Percentiles rank a stretch among this genome's conserved stretches.
Evolutionary conservation across 2,329 filamentous ascomycete genomes (phyloP).

Genomic region (Paecilomyces niveus): DNA sequence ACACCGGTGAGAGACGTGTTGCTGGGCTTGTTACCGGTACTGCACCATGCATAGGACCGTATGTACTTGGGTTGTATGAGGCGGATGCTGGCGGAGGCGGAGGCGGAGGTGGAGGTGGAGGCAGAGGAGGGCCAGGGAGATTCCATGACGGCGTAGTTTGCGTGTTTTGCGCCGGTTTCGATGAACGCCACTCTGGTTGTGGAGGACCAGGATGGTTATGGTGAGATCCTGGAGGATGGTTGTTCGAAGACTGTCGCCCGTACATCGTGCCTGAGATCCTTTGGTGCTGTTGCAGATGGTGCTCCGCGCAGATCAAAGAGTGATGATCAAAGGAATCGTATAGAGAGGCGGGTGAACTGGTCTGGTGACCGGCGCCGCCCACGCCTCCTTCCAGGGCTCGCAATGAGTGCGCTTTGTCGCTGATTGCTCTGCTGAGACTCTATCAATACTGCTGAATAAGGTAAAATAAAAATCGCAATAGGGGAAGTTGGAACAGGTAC

Average conservation of each 20-base stretch:
- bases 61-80: conserved; percentile 27
- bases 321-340: background rate
- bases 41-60: conserved; percentile 26
- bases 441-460: background rate
- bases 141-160: conserved; percentile 16
- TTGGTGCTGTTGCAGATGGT: background rate
- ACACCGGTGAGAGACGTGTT: conserved; percentile 12
- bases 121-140: conserved; percentile 8
- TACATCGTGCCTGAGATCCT: conserved; percentile 21
- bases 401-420: background rate
- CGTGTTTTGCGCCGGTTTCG: conserved; percentile 11
- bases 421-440: background rate
- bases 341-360: background rate
- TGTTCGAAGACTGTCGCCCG: conserved; percentile 21
- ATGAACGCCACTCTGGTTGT: conserved; percentile 34
- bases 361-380: background rate
- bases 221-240: conserved; percentile 12
- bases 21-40: conserved; percentile 6
- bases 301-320: background rate
- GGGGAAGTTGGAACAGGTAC: background rate
- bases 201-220: conserved; percentile 15
- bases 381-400: background rate
- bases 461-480: background rate
- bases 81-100: conserved; percentile 6
- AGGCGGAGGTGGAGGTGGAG: conserved; percentile 10